Base-by-base conservation (phyloP, 148 eudicot species). In the Gaultheria prostrata region DNA sequence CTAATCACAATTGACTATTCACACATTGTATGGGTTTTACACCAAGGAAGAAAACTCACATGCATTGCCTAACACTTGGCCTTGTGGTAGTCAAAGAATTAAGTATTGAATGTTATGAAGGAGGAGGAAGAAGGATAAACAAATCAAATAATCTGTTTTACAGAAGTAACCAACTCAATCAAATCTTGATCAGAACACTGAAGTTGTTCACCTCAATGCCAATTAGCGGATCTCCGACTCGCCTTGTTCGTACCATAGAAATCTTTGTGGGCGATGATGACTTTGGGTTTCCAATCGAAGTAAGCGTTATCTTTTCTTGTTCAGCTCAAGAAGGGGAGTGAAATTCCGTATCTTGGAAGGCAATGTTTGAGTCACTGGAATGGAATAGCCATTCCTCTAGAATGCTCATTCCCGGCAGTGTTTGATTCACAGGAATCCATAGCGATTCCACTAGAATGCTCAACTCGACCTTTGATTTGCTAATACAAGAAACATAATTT, bases 141-240 rank as follows among this genome's bases (percentile, higher is more conserved):
- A 20, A 67, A 69, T 24, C 0, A 69, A 67, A 67, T 54, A 69
- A 81, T 81, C 43, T 8, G 11, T 3, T 11, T 57, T 39, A 48
- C n/a, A 39, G 76, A 69, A 20, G 5, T 49, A 32, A 69, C 49
- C 61, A 49, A 81, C 45, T 67, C 39, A 24, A 17, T 43, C 56
- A 30, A 33, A 67, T 67, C 43, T 20, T 48, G 76, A 63, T 15
- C 51, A 39, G 28, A 45, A 57, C 9, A 6, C 12, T 57, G 49
- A 56, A 4, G 70, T 56, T 26, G n/a, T 80, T 80, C 73, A 11
- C 74, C 54, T 11, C 28, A 78, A 32, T 54, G 30, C 82, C 51
- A 59, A 20, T 15, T 35, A 59, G 17, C n/a, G 11, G 14, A 46
- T 63, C 54, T 35, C 9, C 13, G 0, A 10, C 4, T 35, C 26